These are phyloP conservation scores for Fusarium odoratissimum DNA, from an alignment of 2,329 filamentous ascomycete genomes.

Conservation along the genomic window DNA sequence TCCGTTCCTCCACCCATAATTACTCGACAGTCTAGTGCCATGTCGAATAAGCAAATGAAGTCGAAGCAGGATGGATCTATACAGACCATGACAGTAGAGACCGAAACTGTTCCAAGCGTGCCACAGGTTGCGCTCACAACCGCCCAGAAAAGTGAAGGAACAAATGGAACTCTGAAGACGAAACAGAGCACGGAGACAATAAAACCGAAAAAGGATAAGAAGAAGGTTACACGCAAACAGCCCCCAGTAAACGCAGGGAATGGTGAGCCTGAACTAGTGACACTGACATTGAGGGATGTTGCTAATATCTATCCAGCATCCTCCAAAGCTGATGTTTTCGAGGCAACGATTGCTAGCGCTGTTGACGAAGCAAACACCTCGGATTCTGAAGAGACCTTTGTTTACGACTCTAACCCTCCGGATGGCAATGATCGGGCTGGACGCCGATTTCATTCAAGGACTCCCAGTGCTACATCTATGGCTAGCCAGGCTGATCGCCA, in stretches of 20 bases:
- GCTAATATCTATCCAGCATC: slow-evolving; percentile 36
- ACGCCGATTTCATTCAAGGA: slow-evolving; percentile 90
- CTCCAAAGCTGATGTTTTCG: slow-evolving; percentile 97
- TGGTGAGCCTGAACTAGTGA: slow-evolving; percentile 59
- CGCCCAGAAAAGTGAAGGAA: slow-evolving; percentile 72
- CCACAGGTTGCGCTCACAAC: slow-evolving; percentile 82
- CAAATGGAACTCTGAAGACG: slow-evolving; percentile 79
- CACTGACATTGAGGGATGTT: slow-evolving; percentile 1
- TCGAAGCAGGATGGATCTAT: slow-evolving; percentile 81
- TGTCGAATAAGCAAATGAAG: slow-evolving; percentile 75
- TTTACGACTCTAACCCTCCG: slow-evolving; percentile 97
- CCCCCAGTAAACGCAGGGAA: slow-evolving; percentile 76
- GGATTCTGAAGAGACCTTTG: slow-evolving; percentile 97
- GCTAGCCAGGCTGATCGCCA: slow-evolving; percentile 73
- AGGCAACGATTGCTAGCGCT: slow-evolving; percentile 94
- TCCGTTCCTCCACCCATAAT: slow-evolving; percentile 64
- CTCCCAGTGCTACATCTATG: slow-evolving; percentile 91
- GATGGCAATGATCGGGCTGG: slow-evolving; percentile 68
- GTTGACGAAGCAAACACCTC: slow-evolving; percentile 97
- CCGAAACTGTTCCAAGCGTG: slow-evolving; percentile 92
- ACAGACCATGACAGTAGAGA: slow-evolving; percentile 96
- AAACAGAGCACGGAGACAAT: slow-evolving; percentile 97
- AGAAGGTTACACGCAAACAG: slow-evolving; percentile 80
- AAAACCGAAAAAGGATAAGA: slow-evolving; percentile 92
- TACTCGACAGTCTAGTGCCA: slow-evolving; percentile 72